Evolutionary conservation across 371 early-diverging fungal species (phyloP).

Genomic region (Zopfochytrium polystomum): DNA sequence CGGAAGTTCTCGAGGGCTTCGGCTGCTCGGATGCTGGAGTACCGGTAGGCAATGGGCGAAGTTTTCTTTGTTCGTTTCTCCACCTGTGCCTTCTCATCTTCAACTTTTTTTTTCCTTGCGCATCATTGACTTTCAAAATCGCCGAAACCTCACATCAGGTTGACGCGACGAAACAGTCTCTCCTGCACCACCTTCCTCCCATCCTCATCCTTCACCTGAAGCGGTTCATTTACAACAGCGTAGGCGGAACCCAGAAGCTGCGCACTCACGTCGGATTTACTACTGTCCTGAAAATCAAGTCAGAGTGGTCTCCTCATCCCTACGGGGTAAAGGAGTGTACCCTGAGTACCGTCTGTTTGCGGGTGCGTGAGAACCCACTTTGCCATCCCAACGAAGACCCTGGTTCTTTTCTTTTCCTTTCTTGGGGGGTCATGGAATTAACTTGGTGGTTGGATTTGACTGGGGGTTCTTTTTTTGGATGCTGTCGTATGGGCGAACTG

Average conservation of each 20-base stretch:
- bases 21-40: conserved; percentile 16
- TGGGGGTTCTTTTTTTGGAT: too few species aligned
- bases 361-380: conserved; percentile 22
- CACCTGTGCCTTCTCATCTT: not conserved
- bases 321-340: conserved; percentile 4
- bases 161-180: conserved; percentile 80
- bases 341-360: conserved; percentile 41
- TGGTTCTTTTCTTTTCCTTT: not conserved
- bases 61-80: not conserved
- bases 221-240: conserved; percentile 80
- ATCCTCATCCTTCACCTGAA: conserved; percentile 93
- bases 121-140: too few species aligned
- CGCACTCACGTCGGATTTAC: conserved; percentile 79
- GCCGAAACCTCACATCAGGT: conserved; percentile 54
- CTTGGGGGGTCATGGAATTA: too few species aligned
- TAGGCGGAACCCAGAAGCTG: conserved; percentile 78
- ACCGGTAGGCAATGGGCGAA: conserved; percentile 9
- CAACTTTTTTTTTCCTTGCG: not conserved
- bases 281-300: conserved; percentile 60
- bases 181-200: conserved; percentile 82
- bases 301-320: conserved; percentile 61
- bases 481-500: too few species aligned
- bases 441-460: too few species aligned
- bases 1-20: conserved; percentile 73
- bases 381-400: not conserved